Evolutionary conservation across 805 yeast species (phyloP).

Genomic region (Barnettozyma salicaria): DNA sequence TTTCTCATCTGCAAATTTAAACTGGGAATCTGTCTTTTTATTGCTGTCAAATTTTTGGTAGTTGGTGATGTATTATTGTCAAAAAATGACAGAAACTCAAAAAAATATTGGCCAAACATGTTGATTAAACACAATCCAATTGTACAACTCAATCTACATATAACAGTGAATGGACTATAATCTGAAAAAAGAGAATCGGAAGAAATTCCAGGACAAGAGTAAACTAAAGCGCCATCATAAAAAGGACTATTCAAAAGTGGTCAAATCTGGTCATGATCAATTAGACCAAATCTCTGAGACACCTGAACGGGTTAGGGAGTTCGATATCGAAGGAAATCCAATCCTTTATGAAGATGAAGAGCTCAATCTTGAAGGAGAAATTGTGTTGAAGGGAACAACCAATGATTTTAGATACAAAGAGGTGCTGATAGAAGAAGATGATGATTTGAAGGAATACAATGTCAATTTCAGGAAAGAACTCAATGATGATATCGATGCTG

Average conservation of each 20-base stretch:
- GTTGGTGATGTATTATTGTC: too few relatives aligned
- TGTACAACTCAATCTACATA: neutral
- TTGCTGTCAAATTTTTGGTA: too few relatives aligned
- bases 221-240: constrained; percentile 34
- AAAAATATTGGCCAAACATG: neutral
- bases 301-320: constrained; percentile 16
- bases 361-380: constrained; percentile 10
- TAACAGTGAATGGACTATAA: constrained; percentile 21
- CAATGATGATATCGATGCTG: constrained; percentile 10
- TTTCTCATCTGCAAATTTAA: too few relatives aligned
- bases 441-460: constrained; percentile 11
- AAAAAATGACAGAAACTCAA: too few relatives aligned
- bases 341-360: constrained; percentile 15
- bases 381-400: constrained; percentile 13
- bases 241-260: constrained; percentile 32
- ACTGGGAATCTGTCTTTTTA: too few relatives aligned
- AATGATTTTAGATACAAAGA: constrained; percentile 23
- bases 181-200: constrained; percentile 35
- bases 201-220: constrained; percentile 36
- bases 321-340: constrained; percentile 15
- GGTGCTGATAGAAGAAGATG: constrained; percentile 15
- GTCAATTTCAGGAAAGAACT: constrained; percentile 16
- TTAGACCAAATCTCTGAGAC: constrained; percentile 13
- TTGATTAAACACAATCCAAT: neutral
- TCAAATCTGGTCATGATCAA: constrained; percentile 14